Conservation (phyloP, 2,329 filamentous ascomycete species). For the Sporothrix pallida region DNA sequence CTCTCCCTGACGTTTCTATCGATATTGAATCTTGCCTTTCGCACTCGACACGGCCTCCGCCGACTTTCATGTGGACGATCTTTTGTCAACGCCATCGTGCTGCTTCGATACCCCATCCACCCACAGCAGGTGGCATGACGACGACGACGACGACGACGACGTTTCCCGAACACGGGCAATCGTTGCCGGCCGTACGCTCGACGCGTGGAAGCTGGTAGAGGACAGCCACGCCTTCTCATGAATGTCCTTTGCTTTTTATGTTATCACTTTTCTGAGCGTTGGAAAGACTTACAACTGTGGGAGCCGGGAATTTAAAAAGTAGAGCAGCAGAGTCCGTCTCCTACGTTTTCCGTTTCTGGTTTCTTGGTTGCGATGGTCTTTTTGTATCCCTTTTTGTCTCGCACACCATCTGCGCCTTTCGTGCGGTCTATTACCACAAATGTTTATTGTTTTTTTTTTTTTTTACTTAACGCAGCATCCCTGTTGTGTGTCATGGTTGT, state of each 20-base stretch:
- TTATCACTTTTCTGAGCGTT: conserved; percentile 27
- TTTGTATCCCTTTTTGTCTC: neutral
- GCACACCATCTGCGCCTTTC: neutral
- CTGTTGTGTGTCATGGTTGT: conserved; percentile 24
- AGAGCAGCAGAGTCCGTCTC: neutral
- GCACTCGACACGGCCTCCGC: conserved; percentile 10
- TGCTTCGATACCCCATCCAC: conserved; percentile 26
- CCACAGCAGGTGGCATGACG: neutral
- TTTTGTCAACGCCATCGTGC: neutral
- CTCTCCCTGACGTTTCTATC: neutral
- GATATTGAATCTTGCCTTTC: neutral
- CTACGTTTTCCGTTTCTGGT: neutral
- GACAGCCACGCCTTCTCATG: neutral
- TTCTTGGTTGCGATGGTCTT: conserved; percentile 19
- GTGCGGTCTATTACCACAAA: neutral
- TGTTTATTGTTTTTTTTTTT: neutral
- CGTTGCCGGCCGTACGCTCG: neutral
- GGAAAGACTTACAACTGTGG: conserved; percentile 12
- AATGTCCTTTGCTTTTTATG: conserved; percentile 5
- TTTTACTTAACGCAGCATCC: neutral
- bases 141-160: conserved; percentile 4
- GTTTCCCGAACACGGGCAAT: neutral
- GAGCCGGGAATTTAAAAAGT: conserved; percentile 15
- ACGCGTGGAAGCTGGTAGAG: neutral
- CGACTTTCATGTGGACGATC: neutral